Evolutionary conservation across 495 filamentous ascomycete genomes (phyloP).

Genomic region (Neurospora terricola): DNA sequence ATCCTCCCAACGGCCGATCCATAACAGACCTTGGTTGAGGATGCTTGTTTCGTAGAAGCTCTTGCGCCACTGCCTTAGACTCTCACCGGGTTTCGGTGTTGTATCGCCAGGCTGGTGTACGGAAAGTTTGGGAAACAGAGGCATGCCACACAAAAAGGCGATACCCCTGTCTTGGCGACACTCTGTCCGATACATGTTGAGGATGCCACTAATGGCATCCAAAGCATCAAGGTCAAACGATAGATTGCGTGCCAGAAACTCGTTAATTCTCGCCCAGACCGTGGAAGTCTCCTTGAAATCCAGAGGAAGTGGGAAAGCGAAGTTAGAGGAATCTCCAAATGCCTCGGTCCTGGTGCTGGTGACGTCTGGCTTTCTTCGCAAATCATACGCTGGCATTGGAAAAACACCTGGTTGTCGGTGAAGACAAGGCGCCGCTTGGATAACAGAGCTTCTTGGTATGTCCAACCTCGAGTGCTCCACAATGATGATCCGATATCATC

Average conservation of each 20-base stretch:
- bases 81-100: neutral
- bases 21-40: neutral
- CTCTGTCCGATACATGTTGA: neutral
- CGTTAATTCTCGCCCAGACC: neutral
- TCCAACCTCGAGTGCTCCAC: slow-evolving; percentile 2
- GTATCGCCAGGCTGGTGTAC: neutral
- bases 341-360: too few relatives aligned
- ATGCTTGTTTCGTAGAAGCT: neutral
- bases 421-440: slow-evolving; percentile 1
- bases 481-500: neutral
- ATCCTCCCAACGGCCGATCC: neutral
- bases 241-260: neutral
- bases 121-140: neutral
- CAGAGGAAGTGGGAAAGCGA: neutral
- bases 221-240: neutral
- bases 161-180: neutral
- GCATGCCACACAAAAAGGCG: neutral
- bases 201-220: slow-evolving; percentile 1
- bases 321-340: too few relatives aligned
- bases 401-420: neutral
- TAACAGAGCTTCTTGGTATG: slow-evolving; percentile 1
- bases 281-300: neutral
- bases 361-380: neutral
- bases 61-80: neutral
- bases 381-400: neutral